These are phyloP conservation scores for Lepidium campestre DNA, from an alignment of 441 rosid genomes.

Conservation along the genomic window DNA sequence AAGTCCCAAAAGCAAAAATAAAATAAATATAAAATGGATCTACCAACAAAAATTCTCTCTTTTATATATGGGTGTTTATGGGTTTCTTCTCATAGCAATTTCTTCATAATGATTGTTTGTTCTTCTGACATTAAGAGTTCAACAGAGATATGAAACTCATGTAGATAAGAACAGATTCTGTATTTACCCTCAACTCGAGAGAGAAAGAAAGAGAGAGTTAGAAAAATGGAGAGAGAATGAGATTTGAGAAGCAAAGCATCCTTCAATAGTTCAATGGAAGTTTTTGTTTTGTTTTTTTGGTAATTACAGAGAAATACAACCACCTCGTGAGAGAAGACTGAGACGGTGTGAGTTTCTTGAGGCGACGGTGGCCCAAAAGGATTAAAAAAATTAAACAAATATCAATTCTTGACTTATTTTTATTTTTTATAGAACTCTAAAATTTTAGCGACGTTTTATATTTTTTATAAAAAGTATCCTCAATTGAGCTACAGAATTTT, in stretches of 20 bases:
- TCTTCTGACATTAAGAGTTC: constrained; percentile 26
- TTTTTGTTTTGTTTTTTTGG: background rate
- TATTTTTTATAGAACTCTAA: background rate
- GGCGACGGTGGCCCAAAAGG: constrained; percentile 16
- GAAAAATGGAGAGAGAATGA: too few species aligned
- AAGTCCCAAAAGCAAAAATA: background rate
- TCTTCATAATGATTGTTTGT: constrained; percentile 6
- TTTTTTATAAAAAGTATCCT: background rate
- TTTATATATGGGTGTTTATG: background rate
- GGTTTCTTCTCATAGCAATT: constrained; percentile 18
- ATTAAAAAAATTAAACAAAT: background rate
- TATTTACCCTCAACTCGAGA: constrained; percentile 9
- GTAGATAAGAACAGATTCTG: constrained; percentile 15
- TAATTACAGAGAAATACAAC: constrained; percentile 18
- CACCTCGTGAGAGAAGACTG: constrained; percentile 29
- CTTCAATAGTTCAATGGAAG: constrained; percentile 19
- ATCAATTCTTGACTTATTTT: background rate
- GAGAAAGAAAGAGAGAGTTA: background rate
- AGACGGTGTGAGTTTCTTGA: constrained; percentile 23
- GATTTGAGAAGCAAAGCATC: constrained; percentile 5
- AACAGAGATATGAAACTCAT: constrained; percentile 18
- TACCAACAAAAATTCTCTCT: constrained; percentile 13
- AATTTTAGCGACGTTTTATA: background rate
- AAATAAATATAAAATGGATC: constrained; percentile 9
- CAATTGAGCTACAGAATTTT: background rate